Base-by-base conservation (phyloP, 192 early-diverging fungal species). In the Coemansia sp. region DNA sequence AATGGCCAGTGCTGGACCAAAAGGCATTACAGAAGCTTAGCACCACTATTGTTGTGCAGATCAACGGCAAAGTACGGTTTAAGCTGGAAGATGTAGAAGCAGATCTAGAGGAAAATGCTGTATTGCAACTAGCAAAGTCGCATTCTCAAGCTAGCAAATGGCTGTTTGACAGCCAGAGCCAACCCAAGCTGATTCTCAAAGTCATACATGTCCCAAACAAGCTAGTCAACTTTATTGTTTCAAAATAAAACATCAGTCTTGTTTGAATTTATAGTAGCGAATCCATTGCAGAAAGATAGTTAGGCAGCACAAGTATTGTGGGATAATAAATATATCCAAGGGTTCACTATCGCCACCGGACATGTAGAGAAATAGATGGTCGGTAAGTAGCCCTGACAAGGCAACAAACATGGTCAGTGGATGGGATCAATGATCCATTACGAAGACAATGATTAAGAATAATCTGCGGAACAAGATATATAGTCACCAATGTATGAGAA, bases 1-100 rank as follows among this genome's bases (percentile, higher is more conserved):
- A 38, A 2, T 88, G 87, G 87, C 85, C 86, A 6, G 41, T 55
- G 4, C 62, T 80, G 6, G 78, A 88, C 55, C 53, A 78, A 23
- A 51, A 65, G 2, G 83, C 83, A 0, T 49, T 90, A 23, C 70
- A 57, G 43, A 70, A 62, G 28, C 78, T 82, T 21, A 67, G 72
- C 43, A 52, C 81, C 13, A 81, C 82, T 10, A 47, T 77, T 48
- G 55, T 61, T 44, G 64, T 60, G 19, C 59, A 89, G 82, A 57
- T 91, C 20, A 88, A 96, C 61, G 91, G 93, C 47, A 91, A 91
- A 59, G 82, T 81, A 2, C 75, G 87, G 35, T 88, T 88, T 33
- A 85, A 78, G 40, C 45, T 92, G 6, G 53, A 78, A 35, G 63
- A 63, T 30, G 48, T 66, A 12, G 63, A 62, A 3, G 44, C 47